These are phyloP conservation scores for Lentinula boryana DNA, from an alignment of 768 basidiomycete genomes.

Conservation along the genomic window DNA sequence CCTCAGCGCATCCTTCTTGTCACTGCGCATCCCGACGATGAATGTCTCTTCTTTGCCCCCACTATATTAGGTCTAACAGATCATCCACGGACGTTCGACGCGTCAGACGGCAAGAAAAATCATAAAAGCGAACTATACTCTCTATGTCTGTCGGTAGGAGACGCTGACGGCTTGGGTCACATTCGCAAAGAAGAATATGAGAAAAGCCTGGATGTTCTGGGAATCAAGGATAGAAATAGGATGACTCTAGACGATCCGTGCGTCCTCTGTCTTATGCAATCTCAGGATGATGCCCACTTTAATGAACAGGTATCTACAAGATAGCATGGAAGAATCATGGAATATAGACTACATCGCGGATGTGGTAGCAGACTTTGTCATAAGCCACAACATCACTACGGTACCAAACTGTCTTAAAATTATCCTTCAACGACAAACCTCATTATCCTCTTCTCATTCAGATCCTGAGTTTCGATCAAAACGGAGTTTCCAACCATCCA, in stretches of 20 bases:
- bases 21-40: conserved; percentile 94
- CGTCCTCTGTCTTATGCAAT: conserved; percentile 20
- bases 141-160: conserved; percentile 72
- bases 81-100: conserved; percentile 10
- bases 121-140: conserved; percentile 34
- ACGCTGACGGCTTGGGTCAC: conserved; percentile 55
- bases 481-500: conserved; percentile 78
- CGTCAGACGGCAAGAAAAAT: conserved; percentile 1
- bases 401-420: conserved; percentile 34
- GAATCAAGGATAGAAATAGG: conserved; percentile 36
- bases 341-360: conserved; percentile 50
- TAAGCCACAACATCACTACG: conserved; percentile 52
- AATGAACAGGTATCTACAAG: conserved; percentile 50
- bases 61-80: conserved; percentile 55
- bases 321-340: conserved; percentile 70
- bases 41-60: conserved; percentile 91
- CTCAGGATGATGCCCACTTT: not conserved
- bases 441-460: conserved; percentile 21
- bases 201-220: conserved; percentile 46
- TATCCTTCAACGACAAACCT: conserved; percentile 9
- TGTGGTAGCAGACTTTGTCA: conserved; percentile 53
- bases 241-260: conserved; percentile 66
- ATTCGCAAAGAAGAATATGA: conserved; percentile 39
- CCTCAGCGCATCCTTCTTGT: conserved; percentile 48
- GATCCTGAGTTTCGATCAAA: conserved; percentile 82